Conservation (phyloP, 2,329 filamentous ascomycete species). For the Apiospora pterosperma region DNA sequence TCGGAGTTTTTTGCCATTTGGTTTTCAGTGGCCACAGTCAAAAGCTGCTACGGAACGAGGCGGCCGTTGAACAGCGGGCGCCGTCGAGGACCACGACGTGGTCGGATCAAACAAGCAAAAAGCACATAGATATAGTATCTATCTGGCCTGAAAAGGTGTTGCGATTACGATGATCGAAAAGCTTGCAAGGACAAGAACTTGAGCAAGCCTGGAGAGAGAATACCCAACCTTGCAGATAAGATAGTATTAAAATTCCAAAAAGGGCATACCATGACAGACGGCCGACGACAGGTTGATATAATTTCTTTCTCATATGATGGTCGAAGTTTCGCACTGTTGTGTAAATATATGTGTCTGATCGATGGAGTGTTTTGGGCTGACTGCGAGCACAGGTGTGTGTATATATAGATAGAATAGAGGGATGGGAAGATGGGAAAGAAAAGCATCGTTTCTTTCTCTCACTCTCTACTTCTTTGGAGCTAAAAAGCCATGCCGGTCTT, state of each 20-base stretch:
- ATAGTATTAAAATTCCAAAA: conserved; percentile 28
- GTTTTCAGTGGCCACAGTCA: not conserved
- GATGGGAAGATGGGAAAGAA: not conserved
- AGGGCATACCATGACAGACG: conserved; percentile 14
- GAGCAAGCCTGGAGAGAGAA: conserved; percentile 20
- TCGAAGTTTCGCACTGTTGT: not conserved
- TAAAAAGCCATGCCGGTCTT: not conserved
- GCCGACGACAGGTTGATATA: not conserved
- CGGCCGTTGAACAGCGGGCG: not conserved
- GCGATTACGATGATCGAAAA: conserved; percentile 21
- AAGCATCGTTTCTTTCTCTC: not conserved
- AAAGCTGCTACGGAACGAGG: not conserved
- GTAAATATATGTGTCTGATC: not conserved
- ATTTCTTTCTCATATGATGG: not conserved
- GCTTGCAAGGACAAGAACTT: conserved; percentile 18
- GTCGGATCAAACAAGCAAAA: conserved; percentile 11
- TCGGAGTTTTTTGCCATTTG: conserved; percentile 4
- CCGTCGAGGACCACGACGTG: not conserved
- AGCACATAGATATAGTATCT: conserved; percentile 15
- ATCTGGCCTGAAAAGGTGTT: conserved; percentile 29
- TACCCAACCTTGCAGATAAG: conserved; percentile 30
- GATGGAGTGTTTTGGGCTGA: not conserved
- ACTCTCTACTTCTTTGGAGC: not conserved
- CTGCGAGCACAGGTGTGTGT: not conserved
- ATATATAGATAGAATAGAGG: not conserved